Evolutionary conservation across 805 yeast species (phyloP).

Genomic region (Ogataea kodamae): DNA sequence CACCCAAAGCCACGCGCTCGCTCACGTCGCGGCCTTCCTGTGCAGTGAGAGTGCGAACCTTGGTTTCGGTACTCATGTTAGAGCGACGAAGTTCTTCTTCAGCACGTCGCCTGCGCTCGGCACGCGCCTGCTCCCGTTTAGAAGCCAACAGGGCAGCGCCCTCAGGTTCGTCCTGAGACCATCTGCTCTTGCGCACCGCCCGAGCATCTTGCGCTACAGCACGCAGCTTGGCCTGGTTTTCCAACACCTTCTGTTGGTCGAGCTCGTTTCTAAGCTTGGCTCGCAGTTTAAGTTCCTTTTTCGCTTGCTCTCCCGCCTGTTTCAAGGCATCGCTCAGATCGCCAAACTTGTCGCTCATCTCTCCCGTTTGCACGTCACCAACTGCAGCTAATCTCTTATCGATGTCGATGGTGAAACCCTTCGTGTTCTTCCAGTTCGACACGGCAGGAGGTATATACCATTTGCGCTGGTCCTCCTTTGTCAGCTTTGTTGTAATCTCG

Average conservation of each 20-base stretch:
- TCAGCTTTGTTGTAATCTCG: conserved; percentile 47
- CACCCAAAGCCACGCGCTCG: conserved; percentile 52
- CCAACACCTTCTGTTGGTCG: conserved; percentile 47
- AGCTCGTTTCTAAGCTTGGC: conserved; percentile 45
- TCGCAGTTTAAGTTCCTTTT: conserved; percentile 52
- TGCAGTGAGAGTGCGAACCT: conserved; percentile 40
- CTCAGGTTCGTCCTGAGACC: conserved; percentile 18
- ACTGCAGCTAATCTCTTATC: conserved; percentile 71
- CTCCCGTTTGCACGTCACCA: conserved; percentile 34
- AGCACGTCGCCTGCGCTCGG: conserved; percentile 43
- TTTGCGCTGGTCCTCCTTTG: conserved; percentile 67
- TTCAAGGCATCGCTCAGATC: conserved; percentile 69
- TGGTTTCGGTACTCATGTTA: conserved; percentile 43
- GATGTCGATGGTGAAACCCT: conserved; percentile 78
- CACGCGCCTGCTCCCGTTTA: conserved; percentile 38
- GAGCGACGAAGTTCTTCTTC: conserved; percentile 44
- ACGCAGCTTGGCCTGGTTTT: conserved; percentile 49
- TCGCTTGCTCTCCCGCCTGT: conserved; percentile 58
- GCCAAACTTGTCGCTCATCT: conserved; percentile 56
- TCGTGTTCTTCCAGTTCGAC: conserved; percentile 94
- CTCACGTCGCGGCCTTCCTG: conserved; percentile 52
- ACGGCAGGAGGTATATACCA: conserved; percentile 92
- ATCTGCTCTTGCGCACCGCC: conserved; percentile 18
- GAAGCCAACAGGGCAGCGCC: conserved; percentile 24
- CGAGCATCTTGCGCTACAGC: conserved; percentile 49